Base-by-base conservation (phyloP, 805 yeast species). In the Candida jianshihensis region DNA sequence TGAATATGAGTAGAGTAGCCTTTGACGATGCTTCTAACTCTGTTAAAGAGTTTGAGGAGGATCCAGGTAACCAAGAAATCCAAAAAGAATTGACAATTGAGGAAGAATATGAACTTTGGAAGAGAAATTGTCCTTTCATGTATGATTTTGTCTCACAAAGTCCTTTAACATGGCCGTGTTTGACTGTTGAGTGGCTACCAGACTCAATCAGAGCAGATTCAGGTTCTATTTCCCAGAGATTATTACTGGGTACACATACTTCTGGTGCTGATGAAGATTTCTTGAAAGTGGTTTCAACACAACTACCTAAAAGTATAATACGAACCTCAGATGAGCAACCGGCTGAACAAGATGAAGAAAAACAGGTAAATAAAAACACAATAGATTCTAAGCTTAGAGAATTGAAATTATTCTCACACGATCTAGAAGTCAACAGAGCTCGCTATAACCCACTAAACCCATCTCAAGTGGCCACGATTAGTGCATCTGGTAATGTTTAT, bases 101-200 rank as follows among this genome's bases (percentile, higher is more conserved):
- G 14, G 68, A 66, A 46, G 94, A 84, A 54, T 83, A 84, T 53
- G 77, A 80, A 41, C 57, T 83, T 43, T 84, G 95, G 95, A 70
- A 85, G 41, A 75, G 82, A 51, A 84, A 82, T 50, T 83, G 89
- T 45, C 80, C 84, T 11, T 76, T 70, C 47, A 82, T 84, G 92
- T 84, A 84, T 47, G 88, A 83, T 48, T 83, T 80, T 53, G 86
- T 84, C 22, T 75, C 82, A 33, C 92, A 84, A 51, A 81, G 90
- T 0, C 85, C 82, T 3, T 60, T 84, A 31, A 73, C 79, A 11
- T 84, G 94, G 94, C 94, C 95, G 2, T 78, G 89, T 3, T 63
- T 84, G 34, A 79, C 90, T 1, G 70, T 81, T 5, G 85, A 84
- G 57, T 84, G 92, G 89, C 56, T 81, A 7, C 89, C 88, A 0